Evolutionary conservation across 305 asterid species (phyloP), one percentile per base, ranked within the genome.

Genomic region (Fraxinus paxiana): DNA sequence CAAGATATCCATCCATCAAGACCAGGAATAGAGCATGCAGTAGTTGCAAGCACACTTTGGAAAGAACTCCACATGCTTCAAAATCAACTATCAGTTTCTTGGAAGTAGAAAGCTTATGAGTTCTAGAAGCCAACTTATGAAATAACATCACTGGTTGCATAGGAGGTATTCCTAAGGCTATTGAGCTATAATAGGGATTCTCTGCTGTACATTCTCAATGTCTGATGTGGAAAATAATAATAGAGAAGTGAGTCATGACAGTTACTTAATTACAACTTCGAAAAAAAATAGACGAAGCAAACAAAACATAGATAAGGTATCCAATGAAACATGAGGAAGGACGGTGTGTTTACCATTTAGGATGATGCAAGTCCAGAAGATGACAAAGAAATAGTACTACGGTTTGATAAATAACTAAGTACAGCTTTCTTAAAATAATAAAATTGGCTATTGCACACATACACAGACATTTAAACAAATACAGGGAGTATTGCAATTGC

Each of bases 181-280:
- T 28, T 51, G 38, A 70, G 46, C 51, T 81, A 73, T 69, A 71
- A 51, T 73, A 76, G 35, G 75, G 70, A 81, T 77, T 73, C 30
- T 48, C 51, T 38, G 37, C 46, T 20, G 13, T 35, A 56, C 70
- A 70, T 15, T 48, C 70, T 59, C 24, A 59, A 6, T 59, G 30
- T 59, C 70, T 20, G 67, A 56, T 18, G 67, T 20, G 26, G 30
- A 59, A 59, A 59, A 59, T 18, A 59, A 17, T 17, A 59, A 7
- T 18, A 20, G 70, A 59, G 26, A 6, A 22, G 13, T 0, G 24
- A 9, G 4, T 8, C 70, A 59, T 8, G 63, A 51, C 9, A 51
- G 31, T 59, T 59, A 7, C 12, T 59, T 59, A 8, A 59, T 9
- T 20, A 6, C 70, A 17, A 59, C 70, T 59, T 20, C 1, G 0